Evolutionary conservation across 73 alveolate genomes (phyloP), one percentile per base, ranked within the genome.

Genomic region (Paramecium octaurelia): DNA sequence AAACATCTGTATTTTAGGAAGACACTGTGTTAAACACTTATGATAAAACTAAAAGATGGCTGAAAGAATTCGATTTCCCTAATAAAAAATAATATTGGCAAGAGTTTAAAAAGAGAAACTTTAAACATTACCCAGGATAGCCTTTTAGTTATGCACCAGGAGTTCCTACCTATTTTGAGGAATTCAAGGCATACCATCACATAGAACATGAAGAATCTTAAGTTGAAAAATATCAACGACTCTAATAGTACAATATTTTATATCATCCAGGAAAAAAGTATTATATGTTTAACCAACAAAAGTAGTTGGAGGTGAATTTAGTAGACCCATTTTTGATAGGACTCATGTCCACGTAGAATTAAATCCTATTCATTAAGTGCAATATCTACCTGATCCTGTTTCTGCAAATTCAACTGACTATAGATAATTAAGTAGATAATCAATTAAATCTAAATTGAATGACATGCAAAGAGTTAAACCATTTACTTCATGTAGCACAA

Each of bases 21-120:
- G 91, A 80, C 91, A 44, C 76, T 18, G 91, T 7, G 3, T 46
- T 80, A 27, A 80, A 80, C 27, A 80, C 91, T 24, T 80, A 80
- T 80, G 91, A 80, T 46, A 80, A 80, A 2, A 80, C 91, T 8
- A 80, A 80, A 80, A 80, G 91, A 80, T 80, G 91, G 91, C 46
- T 80, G 44, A 80, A 80, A 46, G 91, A 80, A 80, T 44, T 80
- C 16, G 91, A 80, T 80, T 44, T 80, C 14, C 91, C 91, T 8
- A 48, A 80, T 46, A 80, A 46, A 44, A 80, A 80, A 24, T 48
- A 80, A 80, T 80, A 80, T 21, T 80, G 70, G 73, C n/a, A 80
- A 46, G 70, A 80, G 36, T 80, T 80, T 23, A 40, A 46, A n/a
- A 31, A 80, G 46, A 42, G 34, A 23, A 24, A 80, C 91, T 80